Conservation (phyloP, 1,284 basidiomycete genomes). For the Ceratobasidium sp. region DNA sequence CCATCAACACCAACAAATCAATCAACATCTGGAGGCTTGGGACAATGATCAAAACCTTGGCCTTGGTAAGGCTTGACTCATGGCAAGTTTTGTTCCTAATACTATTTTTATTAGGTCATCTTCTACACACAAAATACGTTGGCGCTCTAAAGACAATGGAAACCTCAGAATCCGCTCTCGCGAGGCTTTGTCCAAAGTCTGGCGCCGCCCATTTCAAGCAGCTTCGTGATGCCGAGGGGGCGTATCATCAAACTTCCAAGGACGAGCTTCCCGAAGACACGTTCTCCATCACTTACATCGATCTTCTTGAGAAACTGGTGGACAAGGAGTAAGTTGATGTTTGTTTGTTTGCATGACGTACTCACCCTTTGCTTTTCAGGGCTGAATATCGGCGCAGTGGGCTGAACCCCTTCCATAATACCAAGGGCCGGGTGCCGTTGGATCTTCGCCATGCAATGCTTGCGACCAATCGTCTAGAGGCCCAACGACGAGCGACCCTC, state of each 20-base stretch:
- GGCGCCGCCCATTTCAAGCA: neutral
- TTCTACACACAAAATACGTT: constrained; percentile 5
- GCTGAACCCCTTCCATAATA: neutral
- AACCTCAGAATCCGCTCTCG: neutral
- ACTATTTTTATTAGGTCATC: neutral
- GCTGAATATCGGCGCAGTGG: neutral
- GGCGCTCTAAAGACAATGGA: neutral
- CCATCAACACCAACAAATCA: constrained; percentile 54
- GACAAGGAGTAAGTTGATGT: neutral
- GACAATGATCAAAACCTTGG: neutral
- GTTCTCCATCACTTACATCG: neutral
- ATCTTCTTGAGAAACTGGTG: neutral
- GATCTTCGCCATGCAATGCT: neutral
- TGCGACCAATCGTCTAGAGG: neutral
- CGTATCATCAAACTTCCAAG: neutral
- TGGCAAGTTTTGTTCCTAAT: neutral
- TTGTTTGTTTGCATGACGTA: neutral
- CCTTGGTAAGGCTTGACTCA: neutral
- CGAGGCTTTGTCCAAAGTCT: neutral
- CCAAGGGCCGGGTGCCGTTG: neutral
- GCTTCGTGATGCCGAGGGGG: neutral
- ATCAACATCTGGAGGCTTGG: constrained; percentile 46
- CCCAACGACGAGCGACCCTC: neutral
- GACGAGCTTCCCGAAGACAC: neutral
- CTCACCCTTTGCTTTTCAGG: neutral